Percentiles rank a stretch among this genome's conserved stretches.
Evolutionary conservation across 148 eudicot species (phyloP).

Genomic region (Persicaria maculosa): DNA sequence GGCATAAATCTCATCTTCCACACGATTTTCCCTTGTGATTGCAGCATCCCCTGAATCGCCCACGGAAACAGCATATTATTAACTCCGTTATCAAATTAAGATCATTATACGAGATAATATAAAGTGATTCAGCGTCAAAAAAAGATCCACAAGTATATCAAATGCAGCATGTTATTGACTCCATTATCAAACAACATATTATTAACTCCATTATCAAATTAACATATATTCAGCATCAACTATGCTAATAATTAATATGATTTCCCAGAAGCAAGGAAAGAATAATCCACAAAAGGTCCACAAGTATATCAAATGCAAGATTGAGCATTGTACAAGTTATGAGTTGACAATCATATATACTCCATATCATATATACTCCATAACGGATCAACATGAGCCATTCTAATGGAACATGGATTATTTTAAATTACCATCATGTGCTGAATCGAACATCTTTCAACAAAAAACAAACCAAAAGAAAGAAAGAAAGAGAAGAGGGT

Average conservation of each 20-base stretch:
- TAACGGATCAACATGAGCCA: background rate
- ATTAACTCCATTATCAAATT: background rate
- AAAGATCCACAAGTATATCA: no score
- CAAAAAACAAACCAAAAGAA: background rate
- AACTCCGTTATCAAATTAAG: background rate
- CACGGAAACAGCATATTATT: slow-evolving; percentile 11
- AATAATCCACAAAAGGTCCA: background rate
- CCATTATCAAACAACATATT: slow-evolving; percentile 12
- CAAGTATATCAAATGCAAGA: background rate
- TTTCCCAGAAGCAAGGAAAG: background rate
- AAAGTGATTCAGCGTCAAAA: no score
- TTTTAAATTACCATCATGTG: background rate
- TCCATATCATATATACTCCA: background rate
- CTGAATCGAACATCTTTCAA: background rate
- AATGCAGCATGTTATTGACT: no score
- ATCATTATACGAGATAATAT: background rate
- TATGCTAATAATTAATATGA: background rate
- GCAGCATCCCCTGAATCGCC: slow-evolving; percentile 71
- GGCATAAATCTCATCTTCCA: slow-evolving; percentile 98
- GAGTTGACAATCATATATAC: background rate
- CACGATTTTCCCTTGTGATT: slow-evolving; percentile 82
- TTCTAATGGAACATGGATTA: background rate
- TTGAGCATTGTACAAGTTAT: background rate
- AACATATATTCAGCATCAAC: slow-evolving; percentile 4
- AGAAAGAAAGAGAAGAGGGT: background rate